Evolutionary conservation across 2,329 filamentous ascomycete species (phyloP).

Genomic region (Dactylellina leptospora): DNA sequence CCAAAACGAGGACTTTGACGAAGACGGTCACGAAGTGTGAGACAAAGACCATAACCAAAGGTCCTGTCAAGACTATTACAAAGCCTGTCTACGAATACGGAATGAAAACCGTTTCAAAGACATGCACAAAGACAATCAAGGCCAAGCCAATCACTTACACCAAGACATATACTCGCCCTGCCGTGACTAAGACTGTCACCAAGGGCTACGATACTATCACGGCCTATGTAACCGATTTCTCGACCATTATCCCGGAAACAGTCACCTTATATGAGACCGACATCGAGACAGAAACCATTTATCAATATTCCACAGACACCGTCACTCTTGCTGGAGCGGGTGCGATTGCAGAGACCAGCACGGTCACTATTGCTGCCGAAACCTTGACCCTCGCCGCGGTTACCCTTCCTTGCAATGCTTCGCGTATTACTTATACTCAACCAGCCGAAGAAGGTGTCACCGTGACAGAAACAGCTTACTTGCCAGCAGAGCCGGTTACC

Average conservation of each 20-base stretch:
- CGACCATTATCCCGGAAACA: not conserved
- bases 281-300: not conserved
- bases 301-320: not conserved
- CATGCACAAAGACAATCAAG: not conserved
- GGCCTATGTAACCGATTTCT: not conserved
- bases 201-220: not conserved
- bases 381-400: too few relatives aligned
- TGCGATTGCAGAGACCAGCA: not conserved
- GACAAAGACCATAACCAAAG: not conserved
- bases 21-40: not conserved
- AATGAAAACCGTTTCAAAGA: not conserved
- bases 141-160: not conserved
- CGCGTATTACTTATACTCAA: too few relatives aligned
- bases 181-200: not conserved
- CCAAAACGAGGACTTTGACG: not conserved
- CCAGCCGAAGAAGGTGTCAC: too few relatives aligned
- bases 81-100: not conserved
- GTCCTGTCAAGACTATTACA: not conserved
- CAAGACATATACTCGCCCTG: not conserved
- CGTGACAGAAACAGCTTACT: too few relatives aligned
- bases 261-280: not conserved
- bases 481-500: too few relatives aligned
- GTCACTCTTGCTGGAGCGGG: not conserved
- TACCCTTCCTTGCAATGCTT: too few relatives aligned
- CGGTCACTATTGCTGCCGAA: too few relatives aligned